Base-by-base conservation (phyloP, 1,139 yeast species). In the Scheffersomyces cryptocercus region DNA sequence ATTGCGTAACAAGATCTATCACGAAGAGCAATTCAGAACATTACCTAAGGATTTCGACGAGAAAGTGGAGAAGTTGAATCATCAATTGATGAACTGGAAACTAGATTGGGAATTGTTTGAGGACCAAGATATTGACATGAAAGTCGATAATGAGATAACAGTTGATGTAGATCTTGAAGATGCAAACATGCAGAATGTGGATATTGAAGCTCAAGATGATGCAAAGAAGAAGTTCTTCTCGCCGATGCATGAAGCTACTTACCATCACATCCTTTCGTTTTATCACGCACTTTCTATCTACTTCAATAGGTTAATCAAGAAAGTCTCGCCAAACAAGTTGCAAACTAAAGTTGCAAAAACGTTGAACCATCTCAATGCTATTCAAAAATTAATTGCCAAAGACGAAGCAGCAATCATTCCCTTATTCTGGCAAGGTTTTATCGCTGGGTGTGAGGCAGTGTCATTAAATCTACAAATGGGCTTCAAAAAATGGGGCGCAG, bases 341-440 rank as follows among this genome's bases (percentile, higher is more conserved):
- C 88, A 88, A 56, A 73, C 75, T 15, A 75, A 82, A 44, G 89
- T 88, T 2, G 73, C 68, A 38, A 70, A 74, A 36, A 87, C 88
- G 1, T 69, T 88, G 42, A 68, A 73, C 29, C 91, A 86, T 58
- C 67, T 88, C 52, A 84, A 85, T 56, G 70, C 78, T 40, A 77
- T 89, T 44, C 87, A 83, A 47, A 61, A 64, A 36, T 68, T 88
- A 38, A 78, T 82, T 34, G 77, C 79, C 11, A 64, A 69, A n/a
- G 75, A 74, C 29, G 72, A 77, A 38, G 84, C 78, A 0, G 75
- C 79, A 28, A 84, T 88, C 39, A 81, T 85, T 32, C 96, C 97
- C 3, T 68, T 88, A 33, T 81, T 88, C 56, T 89, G 96, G 91
- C 95, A 88, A 57, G 95, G 95, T 0, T 89, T 89, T 53, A 85